A percentile compares a stretch with the other conserved stretches of the same genome.
Conservation (phyloP, 225 moss, liverwort and hornwort genomes). For the Takakia lepidozioides region DNA sequence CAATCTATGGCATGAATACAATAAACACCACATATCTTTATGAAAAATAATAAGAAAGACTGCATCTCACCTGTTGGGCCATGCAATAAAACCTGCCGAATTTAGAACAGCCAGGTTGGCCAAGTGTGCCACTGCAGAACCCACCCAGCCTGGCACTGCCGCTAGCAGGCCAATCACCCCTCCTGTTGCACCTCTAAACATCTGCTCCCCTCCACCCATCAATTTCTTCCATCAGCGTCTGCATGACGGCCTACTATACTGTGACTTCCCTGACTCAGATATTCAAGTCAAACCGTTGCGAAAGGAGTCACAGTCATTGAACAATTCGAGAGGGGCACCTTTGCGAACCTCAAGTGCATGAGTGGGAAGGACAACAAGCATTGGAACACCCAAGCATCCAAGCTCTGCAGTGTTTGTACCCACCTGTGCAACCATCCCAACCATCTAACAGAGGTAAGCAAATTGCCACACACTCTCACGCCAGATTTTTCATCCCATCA, state of each 20-base stretch:
- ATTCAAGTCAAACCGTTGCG: too few relatives aligned
- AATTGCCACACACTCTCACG: too few relatives aligned
- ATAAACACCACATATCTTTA: not conserved
- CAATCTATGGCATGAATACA: too few relatives aligned
- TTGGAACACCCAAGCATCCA: slow-evolving; percentile 76
- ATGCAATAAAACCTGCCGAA: slow-evolving; percentile 62
- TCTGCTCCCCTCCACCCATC: slow-evolving; percentile 18
- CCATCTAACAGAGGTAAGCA: too few relatives aligned
- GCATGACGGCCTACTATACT: too few relatives aligned
- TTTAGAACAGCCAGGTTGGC: slow-evolving; percentile 60
- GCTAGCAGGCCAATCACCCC: slow-evolving; percentile 61
- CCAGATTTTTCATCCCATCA: too few relatives aligned
- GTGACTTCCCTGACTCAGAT: too few relatives aligned
- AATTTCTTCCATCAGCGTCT: not conserved
- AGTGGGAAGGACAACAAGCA: slow-evolving; percentile 78
- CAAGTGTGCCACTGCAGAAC: slow-evolving; percentile 52
- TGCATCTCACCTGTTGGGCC: slow-evolving; percentile 58
- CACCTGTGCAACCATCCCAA: slow-evolving; percentile 44
- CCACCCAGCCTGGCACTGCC: slow-evolving; percentile 53
- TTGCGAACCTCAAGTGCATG: slow-evolving; percentile 56
- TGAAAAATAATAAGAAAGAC: too few relatives aligned
- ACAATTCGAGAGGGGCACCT: too few relatives aligned
- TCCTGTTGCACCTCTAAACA: slow-evolving; percentile 69
- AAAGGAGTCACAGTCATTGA: too few relatives aligned
- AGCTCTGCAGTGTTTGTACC: slow-evolving; percentile 91